phyloP scores from a whole-genome alignment of 345 rosid genomes.

The Brassica nigra region DNA sequence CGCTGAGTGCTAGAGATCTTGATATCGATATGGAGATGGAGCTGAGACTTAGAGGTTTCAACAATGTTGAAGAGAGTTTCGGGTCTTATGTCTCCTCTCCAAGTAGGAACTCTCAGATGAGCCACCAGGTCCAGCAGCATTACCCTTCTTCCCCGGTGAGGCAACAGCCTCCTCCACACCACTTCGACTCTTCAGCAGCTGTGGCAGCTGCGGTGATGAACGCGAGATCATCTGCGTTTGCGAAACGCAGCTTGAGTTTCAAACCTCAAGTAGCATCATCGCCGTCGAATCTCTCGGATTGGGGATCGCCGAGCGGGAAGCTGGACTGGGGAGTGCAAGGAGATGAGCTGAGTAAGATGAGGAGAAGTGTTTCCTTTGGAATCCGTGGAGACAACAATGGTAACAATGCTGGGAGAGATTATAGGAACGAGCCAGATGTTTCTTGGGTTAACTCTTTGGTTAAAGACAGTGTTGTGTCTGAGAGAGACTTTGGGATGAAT shows the following conservation, averaged over 20 bases:
- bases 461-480: constrained; percentile 51
- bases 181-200: constrained; percentile 78
- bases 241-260: constrained; percentile 89
- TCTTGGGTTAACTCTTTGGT: constrained; percentile 93
- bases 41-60: constrained; percentile 43
- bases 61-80: constrained; percentile 56
- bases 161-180: constrained; percentile 40
- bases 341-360: constrained; percentile 82
- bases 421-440: constrained; percentile 76
- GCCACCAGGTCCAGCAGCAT: constrained; percentile 81
- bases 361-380: constrained; percentile 83
- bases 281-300: constrained; percentile 58
- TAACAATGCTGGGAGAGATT: constrained; percentile 29
- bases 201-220: constrained; percentile 88
- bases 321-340: constrained; percentile 94
- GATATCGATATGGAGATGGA: constrained; percentile 76
- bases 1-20: constrained; percentile 73
- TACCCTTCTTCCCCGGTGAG: constrained; percentile 55
- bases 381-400: constrained; percentile 53
- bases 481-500: constrained; percentile 33
- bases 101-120: constrained; percentile 57
- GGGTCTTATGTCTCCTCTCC: constrained; percentile 59
- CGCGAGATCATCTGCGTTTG: constrained; percentile 85
- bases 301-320: constrained; percentile 89
- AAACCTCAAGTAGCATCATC: constrained; percentile 44